These are phyloP conservation scores for Cytospora schulzeri DNA, from an alignment of 2,329 filamentous ascomycete genomes.

Conservation along the genomic window DNA sequence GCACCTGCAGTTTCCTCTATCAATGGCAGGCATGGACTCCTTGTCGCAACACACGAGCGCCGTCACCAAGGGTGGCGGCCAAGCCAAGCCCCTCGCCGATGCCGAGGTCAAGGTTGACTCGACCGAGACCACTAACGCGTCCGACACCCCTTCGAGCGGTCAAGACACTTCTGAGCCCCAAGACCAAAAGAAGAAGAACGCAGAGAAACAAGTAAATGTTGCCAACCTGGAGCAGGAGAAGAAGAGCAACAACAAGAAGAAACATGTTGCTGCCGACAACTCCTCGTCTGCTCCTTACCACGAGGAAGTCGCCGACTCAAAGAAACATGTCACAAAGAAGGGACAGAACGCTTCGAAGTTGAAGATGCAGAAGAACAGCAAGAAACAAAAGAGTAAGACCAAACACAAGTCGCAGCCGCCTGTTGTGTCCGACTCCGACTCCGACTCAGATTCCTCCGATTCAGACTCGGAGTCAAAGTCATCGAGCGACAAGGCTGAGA, in stretches of 20 bases:
- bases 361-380: not conserved
- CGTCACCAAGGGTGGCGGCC: slow-evolving; percentile 18
- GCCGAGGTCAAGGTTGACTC: slow-evolving; percentile 14
- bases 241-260: not conserved
- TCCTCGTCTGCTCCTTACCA: slow-evolving; percentile 12
- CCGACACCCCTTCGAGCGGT: slow-evolving; percentile 7
- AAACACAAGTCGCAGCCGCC: not conserved
- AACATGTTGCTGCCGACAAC: not conserved
- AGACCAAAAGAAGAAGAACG: not conserved
- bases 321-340: slow-evolving; percentile 6
- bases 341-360: not conserved
- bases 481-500: slow-evolving; percentile 1
- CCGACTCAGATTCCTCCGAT: slow-evolving; percentile 11
- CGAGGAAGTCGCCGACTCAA: not conserved
- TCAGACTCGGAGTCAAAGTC: not conserved
- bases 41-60: slow-evolving; percentile 5
- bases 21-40: slow-evolving; percentile 13
- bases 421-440: slow-evolving; percentile 3
- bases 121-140: not conserved
- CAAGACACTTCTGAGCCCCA: not conserved
- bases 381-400: not conserved
- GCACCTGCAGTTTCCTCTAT: not conserved
- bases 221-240: slow-evolving; percentile 10
- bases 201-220: not conserved
- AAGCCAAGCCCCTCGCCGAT: slow-evolving; percentile 5